phyloP scores from a whole-genome alignment of 306 rosid species.

The Cicer yamashitae region DNA sequence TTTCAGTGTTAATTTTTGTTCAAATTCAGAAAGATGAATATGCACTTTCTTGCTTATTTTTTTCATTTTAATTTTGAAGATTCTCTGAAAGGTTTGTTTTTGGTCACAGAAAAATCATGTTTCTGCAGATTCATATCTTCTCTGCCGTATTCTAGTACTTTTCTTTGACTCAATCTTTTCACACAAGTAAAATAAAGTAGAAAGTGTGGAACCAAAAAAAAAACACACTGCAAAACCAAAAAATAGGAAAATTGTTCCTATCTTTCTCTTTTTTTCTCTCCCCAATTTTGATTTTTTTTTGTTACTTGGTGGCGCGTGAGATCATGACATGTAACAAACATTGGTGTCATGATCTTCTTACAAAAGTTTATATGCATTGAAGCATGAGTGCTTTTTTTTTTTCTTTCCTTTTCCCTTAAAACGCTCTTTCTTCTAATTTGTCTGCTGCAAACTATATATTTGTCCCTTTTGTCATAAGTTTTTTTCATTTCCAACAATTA shows the following conservation, averaged over 20 bases:
- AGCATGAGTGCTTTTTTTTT: constrained; percentile 44
- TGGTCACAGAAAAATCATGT: constrained; percentile 66
- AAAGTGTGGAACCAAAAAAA: background rate
- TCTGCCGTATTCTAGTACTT: constrained; percentile 56
- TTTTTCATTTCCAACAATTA: background rate
- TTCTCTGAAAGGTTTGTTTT: constrained; percentile 45
- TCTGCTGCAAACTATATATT: too few relatives aligned
- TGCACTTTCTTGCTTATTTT: constrained; percentile 25
- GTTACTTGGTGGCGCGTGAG: constrained; percentile 40
- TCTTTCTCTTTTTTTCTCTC: constrained; percentile 6
- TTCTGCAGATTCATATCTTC: constrained; percentile 52
- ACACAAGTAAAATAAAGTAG: background rate
- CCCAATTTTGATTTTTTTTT: constrained; percentile 3
- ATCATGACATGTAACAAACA: constrained; percentile 61
- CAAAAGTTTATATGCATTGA: constrained; percentile 36
- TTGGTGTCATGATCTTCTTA: constrained; percentile 51
- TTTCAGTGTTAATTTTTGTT: background rate
- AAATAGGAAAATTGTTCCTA: too few relatives aligned
- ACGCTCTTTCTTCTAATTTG: too few relatives aligned
- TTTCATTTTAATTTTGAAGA: constrained; percentile 41
- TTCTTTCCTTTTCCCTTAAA: constrained; percentile 17
- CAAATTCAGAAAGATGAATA: constrained; percentile 38
- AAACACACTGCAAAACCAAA: background rate
- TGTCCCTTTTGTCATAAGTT: background rate
- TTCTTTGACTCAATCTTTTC: constrained; percentile 67